Base-by-base conservation (phyloP, 2,329 filamentous ascomycete genomes). In the Aaosphaeria pasadenensis region DNA sequence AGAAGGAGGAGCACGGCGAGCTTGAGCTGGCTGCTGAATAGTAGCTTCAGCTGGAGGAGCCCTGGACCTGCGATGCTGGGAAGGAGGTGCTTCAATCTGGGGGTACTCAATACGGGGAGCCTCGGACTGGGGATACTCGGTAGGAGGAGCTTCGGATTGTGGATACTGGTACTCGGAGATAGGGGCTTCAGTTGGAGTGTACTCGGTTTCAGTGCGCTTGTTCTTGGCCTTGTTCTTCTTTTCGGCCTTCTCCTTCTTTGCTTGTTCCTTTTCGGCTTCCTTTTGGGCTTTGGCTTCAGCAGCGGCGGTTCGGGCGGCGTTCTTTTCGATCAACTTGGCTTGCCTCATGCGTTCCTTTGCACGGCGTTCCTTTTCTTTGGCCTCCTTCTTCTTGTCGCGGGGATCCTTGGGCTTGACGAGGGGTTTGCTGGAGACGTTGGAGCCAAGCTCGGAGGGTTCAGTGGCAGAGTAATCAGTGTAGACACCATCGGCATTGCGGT, bases 391-490 rank as follows among this genome's bases (percentile, higher is more conserved):
- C 50, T 66, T 63, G 49, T 71, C 63, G 71, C 56, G 74, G 63
- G 57, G 73, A 24, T 24, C 17, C 24, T 40, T 40, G 39, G 39
- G 3, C 24, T 50, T 72, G 47, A 72, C 73, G 46, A 86, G 77
- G 38, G 66, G 70, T 53, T 55, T 61, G 55, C 56, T 55, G 32
- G 70, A 72, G 55, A 72, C 58, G 30, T 77, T 71, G 47, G 73
- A 73, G 59, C 69, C 66, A 36, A 87, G 76, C 54, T 88, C 80
- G 52, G 83, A 79, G 44, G 83, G 77, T 57, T 77, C 80, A 35
- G 84, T 82, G 56, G 86, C 84, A 43, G 86, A 86, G 69, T 88
- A 89, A 64, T 95, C 88, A 79, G 89, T 95, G 56, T 83, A 77
- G 50, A 84, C 88, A 51, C 86, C 88, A 58, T 96, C 92, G 39